Evolutionary conservation across 2,329 filamentous ascomycete genomes (phyloP).

Genomic region (Phialophora verrucosa): DNA sequence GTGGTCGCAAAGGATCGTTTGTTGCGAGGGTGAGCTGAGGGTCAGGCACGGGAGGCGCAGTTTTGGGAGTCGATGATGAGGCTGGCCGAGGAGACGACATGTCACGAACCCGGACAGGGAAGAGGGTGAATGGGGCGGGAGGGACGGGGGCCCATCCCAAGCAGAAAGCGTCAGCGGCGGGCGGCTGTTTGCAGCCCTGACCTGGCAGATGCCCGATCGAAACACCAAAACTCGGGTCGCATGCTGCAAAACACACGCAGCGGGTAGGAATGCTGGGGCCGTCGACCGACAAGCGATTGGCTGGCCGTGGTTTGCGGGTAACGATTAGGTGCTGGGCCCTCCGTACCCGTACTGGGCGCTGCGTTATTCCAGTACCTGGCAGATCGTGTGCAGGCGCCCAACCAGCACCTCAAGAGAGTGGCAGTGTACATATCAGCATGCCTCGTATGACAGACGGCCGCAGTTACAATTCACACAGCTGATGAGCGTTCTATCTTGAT

Average conservation of each 20-base stretch:
- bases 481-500: not conserved
- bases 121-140: conserved; percentile 6
- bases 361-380: not conserved
- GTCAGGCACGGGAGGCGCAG: conserved; percentile 7
- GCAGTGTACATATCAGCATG: not conserved
- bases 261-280: not conserved
- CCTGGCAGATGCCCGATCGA: conserved; percentile 17
- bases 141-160: conserved; percentile 3
- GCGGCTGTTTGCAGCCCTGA: conserved; percentile 13
- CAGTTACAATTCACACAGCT: not conserved
- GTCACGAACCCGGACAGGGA: conserved; percentile 13
- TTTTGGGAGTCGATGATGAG: conserved; percentile 24
- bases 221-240: not conserved
- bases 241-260: not conserved
- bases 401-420: not conserved
- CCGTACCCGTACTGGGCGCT: too few species aligned
- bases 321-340: not conserved
- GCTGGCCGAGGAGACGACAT: conserved; percentile 17
- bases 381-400: conserved; percentile 12
- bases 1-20: not conserved
- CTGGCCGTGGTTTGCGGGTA: not conserved
- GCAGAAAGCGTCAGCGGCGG: conserved; percentile 7
- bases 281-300: not conserved
- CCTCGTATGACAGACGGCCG: not conserved
- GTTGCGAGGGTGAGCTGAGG: conserved; percentile 23